phyloP scores from a whole-genome alignment of 495 filamentous ascomycete species.

The Penicillium subrubescens region DNA sequence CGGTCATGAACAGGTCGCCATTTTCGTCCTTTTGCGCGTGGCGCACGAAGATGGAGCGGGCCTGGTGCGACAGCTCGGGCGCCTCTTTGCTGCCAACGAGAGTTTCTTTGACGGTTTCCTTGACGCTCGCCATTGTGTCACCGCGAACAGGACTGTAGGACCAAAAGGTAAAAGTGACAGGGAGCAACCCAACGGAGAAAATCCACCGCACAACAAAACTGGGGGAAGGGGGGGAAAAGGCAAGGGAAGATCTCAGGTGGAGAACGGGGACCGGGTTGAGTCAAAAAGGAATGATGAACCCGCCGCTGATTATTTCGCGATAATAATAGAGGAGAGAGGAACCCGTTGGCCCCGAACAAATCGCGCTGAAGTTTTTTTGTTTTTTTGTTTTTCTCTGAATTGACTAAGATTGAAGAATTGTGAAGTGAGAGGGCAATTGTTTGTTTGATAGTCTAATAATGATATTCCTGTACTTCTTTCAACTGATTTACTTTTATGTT shows the following conservation, averaged over 20 bases:
- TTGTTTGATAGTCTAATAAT: not conserved
- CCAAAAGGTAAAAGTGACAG: conserved; percentile 4
- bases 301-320: conserved; percentile 9
- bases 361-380: not conserved
- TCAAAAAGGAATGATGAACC: conserved; percentile 32
- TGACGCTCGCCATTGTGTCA: conserved; percentile 56
- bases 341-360: conserved; percentile 4
- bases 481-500: not conserved
- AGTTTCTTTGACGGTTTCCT: conserved; percentile 74
- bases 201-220: conserved; percentile 21
- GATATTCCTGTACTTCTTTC: not conserved
- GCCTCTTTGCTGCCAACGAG: conserved; percentile 67
- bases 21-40: conserved; percentile 76
- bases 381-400: not conserved
- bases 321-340: conserved; percentile 12
- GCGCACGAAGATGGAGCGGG: conserved; percentile 71
- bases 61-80: conserved; percentile 66
- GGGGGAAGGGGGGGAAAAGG: conserved; percentile 17
- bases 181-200: conserved; percentile 14
- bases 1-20: conserved; percentile 77
- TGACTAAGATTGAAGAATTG: not conserved
- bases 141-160: conserved; percentile 16
- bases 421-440: not conserved
- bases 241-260: conserved; percentile 19
- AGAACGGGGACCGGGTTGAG: conserved; percentile 24